Evolutionary conservation across 2,329 filamentous ascomycete species (phyloP).

Genomic region (Aspergillus proliferans): DNA sequence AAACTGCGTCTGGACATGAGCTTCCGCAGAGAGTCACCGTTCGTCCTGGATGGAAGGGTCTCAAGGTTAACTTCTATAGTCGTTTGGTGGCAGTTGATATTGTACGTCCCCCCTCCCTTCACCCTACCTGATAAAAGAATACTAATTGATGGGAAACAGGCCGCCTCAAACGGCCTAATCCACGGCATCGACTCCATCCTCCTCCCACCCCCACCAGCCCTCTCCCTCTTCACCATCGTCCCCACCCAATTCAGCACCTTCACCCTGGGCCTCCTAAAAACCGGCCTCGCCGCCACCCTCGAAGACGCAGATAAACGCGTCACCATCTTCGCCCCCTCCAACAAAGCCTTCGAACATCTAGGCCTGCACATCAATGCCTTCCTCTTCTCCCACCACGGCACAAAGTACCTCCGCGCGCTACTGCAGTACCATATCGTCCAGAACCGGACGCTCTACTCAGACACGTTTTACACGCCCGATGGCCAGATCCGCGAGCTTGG

Average conservation of each 20-base stretch:
- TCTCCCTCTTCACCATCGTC: constrained; percentile 58
- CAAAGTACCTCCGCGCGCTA: constrained; percentile 69
- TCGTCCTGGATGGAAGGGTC: constrained; percentile 56
- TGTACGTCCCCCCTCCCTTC: constrained; percentile 36
- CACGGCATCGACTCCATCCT: constrained; percentile 71
- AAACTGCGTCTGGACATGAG: constrained; percentile 54
- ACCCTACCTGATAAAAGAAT: background rate
- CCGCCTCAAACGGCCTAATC: constrained; percentile 71
- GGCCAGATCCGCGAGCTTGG: constrained; percentile 24
- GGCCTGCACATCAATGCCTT: constrained; percentile 71
- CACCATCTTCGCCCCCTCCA: constrained; percentile 76
- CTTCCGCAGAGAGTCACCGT: constrained; percentile 65
- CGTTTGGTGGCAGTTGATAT: constrained; percentile 65
- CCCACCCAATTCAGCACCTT: constrained; percentile 74
- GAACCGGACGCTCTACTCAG: constrained; percentile 73
- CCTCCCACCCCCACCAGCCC: constrained; percentile 64
- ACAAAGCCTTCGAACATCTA: constrained; percentile 71
- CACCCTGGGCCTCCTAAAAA: constrained; percentile 66
- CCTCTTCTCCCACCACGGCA: constrained; percentile 70
- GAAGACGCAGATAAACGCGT: constrained; percentile 55
- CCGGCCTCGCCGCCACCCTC: constrained; percentile 59
- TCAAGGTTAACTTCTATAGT: constrained; percentile 71
- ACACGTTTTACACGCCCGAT: constrained; percentile 57
- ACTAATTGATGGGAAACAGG: constrained; percentile 34
- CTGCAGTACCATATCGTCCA: constrained; percentile 72